Percentiles rank a stretch among this genome's conserved stretches.
These are phyloP conservation scores for Uronychia setigera DNA, from an alignment of 73 alveolate genomes.

Conservation along the genomic window DNA sequence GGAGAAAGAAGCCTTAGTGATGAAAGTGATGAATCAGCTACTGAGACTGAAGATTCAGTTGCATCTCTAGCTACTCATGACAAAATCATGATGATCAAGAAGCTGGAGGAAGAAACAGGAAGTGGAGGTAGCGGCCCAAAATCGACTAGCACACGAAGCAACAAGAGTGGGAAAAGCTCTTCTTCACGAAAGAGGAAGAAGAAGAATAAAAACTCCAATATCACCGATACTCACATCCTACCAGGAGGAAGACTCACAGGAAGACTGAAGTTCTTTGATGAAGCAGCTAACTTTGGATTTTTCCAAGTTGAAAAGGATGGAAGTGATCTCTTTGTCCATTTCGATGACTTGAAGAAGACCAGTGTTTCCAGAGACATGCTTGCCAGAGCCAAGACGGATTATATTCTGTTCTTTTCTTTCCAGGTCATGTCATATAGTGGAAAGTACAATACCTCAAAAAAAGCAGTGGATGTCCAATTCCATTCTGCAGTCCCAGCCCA, in stretches of 20 bases:
- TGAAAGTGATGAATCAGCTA: background rate
- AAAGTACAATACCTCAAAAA: slow-evolving; percentile 68
- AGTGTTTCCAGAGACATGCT: slow-evolving; percentile 65
- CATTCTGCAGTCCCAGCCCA: no score
- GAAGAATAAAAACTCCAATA: background rate
- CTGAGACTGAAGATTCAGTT: background rate
- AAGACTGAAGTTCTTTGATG: slow-evolving; percentile 80
- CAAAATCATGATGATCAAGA: background rate
- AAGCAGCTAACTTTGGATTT: slow-evolving; percentile 75
- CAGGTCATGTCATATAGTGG: slow-evolving; percentile 74
- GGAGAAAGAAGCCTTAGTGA: background rate
- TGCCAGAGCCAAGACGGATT: slow-evolving; percentile 31
- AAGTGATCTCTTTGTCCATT: slow-evolving; percentile 76
- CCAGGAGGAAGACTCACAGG: slow-evolving; percentile 44
- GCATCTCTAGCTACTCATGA: background rate
- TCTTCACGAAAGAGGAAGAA: background rate
- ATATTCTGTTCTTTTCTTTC: slow-evolving; percentile 54
- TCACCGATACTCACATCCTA: background rate
- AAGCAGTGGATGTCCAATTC: slow-evolving; percentile 78
- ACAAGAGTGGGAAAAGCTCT: background rate
- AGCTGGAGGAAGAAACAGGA: background rate
- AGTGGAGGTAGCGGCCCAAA: background rate
- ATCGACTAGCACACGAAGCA: background rate
- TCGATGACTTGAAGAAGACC: slow-evolving; percentile 77
- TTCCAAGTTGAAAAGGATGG: slow-evolving; percentile 75